phyloP scores from a whole-genome alignment of 768 basidiomycete species.

The Boletus pseudo-olivaceus region DNA sequence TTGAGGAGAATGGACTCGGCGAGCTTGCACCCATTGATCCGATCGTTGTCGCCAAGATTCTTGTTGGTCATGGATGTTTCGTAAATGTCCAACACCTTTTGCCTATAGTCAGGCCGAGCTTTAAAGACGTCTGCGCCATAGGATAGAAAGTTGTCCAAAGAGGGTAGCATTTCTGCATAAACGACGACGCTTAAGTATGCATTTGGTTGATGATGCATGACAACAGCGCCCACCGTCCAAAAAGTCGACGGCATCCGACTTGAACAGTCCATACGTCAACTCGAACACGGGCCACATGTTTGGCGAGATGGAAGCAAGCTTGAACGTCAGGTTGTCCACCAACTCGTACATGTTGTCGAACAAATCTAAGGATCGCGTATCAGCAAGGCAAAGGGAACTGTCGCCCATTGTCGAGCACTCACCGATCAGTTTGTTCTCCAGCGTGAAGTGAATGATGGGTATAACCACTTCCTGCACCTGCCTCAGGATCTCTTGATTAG shows the following conservation, averaged over 20 bases:
- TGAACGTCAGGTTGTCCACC: constrained; percentile 82
- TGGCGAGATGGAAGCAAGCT: constrained; percentile 67
- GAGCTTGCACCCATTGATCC: constrained; percentile 80
- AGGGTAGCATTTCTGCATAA: constrained; percentile 79
- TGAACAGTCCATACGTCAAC: constrained; percentile 78
- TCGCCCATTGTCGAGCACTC: constrained; percentile 15
- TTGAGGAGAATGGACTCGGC: constrained; percentile 81
- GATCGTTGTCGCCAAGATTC: constrained; percentile 80
- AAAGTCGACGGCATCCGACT: constrained; percentile 80
- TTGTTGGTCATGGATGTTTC: constrained; percentile 64
- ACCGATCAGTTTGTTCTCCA: constrained; percentile 79
- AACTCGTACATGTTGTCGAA: constrained; percentile 87
- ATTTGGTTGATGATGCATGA: neutral
- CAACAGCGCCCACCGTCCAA: constrained; percentile 58
- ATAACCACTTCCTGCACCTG: constrained; percentile 81
- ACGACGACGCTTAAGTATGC: neutral
- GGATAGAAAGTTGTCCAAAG: constrained; percentile 85
- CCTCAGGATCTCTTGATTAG: constrained; percentile 66
- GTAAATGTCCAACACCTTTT: constrained; percentile 83
- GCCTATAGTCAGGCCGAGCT: constrained; percentile 66
- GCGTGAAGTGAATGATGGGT: constrained; percentile 71
- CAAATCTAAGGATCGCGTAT: constrained; percentile 48
- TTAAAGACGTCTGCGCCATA: constrained; percentile 78
- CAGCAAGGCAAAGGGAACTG: neutral
- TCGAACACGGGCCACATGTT: constrained; percentile 89